Percentiles rank a stretch among this genome's conserved stretches.
These are phyloP conservation scores for Cercospora sp. DNA, from an alignment of 2,329 filamentous ascomycete species.

Conservation along the genomic window DNA sequence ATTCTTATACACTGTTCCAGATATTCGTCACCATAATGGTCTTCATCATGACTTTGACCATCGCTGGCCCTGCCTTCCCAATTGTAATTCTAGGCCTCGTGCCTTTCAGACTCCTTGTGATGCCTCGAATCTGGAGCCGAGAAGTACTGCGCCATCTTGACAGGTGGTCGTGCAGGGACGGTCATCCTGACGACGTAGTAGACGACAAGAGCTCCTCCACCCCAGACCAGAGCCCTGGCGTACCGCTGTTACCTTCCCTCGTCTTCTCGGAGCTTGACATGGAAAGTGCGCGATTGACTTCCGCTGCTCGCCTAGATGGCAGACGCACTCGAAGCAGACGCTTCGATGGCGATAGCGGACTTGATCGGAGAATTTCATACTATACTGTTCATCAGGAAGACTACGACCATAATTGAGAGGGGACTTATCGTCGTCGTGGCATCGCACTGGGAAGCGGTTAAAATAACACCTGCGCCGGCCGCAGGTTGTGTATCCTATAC, in stretches of 20 bases:
- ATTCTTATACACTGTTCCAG: conserved; percentile 60
- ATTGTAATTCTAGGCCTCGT: conserved; percentile 65
- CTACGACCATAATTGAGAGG: not conserved
- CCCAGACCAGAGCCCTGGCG: not conserved
- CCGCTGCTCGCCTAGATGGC: not conserved
- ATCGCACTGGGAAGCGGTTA: not conserved
- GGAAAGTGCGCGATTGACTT: not conserved
- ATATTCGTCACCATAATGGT: conserved; percentile 59
- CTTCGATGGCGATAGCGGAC: not conserved
- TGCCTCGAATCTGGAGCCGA: conserved; percentile 61
- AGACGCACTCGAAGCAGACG: not conserved
- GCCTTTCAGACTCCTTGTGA: conserved; percentile 60
- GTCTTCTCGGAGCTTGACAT: conserved; percentile 6
- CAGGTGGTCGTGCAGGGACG: conserved; percentile 44
- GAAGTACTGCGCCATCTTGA: conserved; percentile 58
- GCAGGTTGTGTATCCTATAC: not conserved
- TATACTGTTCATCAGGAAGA: not conserved
- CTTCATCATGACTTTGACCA: conserved; percentile 62
- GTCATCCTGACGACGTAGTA: conserved; percentile 34
- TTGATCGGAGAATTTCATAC: not conserved
- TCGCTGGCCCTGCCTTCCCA: conserved; percentile 62
- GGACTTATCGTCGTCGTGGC: not conserved
- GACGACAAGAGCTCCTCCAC: not conserved
- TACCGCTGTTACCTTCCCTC: not conserved
- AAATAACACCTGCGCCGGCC: not conserved